A percentile compares a stretch with the other conserved stretches of the same genome.
These are phyloP conservation scores for Prosopis cineraria DNA, from an alignment of 306 rosid species.

Conservation along the genomic window DNA sequence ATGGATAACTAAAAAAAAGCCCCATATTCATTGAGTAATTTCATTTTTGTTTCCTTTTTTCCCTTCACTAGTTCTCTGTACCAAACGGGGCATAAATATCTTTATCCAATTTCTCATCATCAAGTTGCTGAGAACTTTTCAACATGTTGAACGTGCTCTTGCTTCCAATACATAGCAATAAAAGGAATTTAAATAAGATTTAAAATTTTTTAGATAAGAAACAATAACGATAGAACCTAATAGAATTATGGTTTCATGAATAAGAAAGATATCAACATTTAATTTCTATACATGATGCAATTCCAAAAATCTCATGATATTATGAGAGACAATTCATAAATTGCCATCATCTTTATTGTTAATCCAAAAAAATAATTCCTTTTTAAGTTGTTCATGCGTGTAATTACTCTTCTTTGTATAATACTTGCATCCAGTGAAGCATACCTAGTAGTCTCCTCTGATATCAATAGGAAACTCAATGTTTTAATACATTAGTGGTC, in stretches of 20 bases:
- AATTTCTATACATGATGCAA: constrained; percentile 78
- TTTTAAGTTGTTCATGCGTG: constrained; percentile 58
- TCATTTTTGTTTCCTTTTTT: no score
- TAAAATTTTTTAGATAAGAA: no score
- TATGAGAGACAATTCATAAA: constrained; percentile 52
- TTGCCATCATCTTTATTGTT: constrained; percentile 48
- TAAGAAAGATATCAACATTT: constrained; percentile 67
- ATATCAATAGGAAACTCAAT: constrained; percentile 46
- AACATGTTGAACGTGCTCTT: constrained; percentile 79
- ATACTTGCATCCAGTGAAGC: constrained; percentile 63
- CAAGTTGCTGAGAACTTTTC: constrained; percentile 64
- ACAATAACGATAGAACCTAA: constrained; percentile 7
- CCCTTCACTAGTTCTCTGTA: no score
- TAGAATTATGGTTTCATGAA: not conserved
- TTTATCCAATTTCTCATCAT: constrained; percentile 59
- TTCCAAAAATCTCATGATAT: no score
- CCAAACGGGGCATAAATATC: no score
- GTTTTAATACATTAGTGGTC: not conserved
- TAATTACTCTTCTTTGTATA: constrained; percentile 72
- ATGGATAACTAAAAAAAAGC: no score
- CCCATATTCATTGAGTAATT: no score
- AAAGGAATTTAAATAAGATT: constrained; percentile 66
- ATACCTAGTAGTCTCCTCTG: no score
- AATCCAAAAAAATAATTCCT: constrained; percentile 70
- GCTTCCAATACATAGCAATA: constrained; percentile 89